Evolutionary conservation across 1,284 basidiomycete genomes (phyloP), one percentile per base, ranked within the genome.

Genomic region (Boletus smithii): DNA sequence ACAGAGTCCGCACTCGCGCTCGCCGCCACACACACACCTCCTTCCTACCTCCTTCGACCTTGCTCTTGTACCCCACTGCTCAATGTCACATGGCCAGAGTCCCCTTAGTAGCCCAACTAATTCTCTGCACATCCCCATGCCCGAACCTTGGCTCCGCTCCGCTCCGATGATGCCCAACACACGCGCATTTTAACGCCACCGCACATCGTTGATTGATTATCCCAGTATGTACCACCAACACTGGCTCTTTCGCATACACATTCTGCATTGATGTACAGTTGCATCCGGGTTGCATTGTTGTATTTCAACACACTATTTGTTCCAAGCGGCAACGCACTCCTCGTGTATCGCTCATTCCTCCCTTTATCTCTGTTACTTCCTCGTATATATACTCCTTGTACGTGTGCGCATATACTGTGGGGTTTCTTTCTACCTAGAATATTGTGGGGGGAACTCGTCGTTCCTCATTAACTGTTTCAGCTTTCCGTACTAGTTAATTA

Each of bases 81-180:
- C 55, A 2, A 17, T 13, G 3, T 13, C 41, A 8, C 49, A 40
- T 17, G 24, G 18, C 17, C 17, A 43, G 13, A 61, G 50, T 14
- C 52, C 57, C 4, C 37, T 36, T 9, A 44, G 35, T 7, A 64
- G 41, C 32, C 45, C 62, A 8, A 17, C 27, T 6, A 22, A 22
- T 22, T 18, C 34, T 14, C 5, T 49, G 0, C 42, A 27, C 3
- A 4, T 63, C 4, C 1, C 43, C n/a, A 63, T 63, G 58, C 56
- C 62, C 2, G 60, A 65, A 34, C 60, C 58, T 2, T 63, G 59
- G 59, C 26, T 41, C 5, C 26, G 31, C 5, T 53, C 22, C 14
- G 23, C 34, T 10, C 42, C 24, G 11, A 14, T 35, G 34, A 8
- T 35, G 26, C 34, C 26, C 17, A 27, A 20, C 27, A 5, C 42